Evolutionary conservation across 2,329 filamentous ascomycete species (phyloP), one percentile per base, ranked within the genome.

Genomic region (Venturia carpophila): DNA sequence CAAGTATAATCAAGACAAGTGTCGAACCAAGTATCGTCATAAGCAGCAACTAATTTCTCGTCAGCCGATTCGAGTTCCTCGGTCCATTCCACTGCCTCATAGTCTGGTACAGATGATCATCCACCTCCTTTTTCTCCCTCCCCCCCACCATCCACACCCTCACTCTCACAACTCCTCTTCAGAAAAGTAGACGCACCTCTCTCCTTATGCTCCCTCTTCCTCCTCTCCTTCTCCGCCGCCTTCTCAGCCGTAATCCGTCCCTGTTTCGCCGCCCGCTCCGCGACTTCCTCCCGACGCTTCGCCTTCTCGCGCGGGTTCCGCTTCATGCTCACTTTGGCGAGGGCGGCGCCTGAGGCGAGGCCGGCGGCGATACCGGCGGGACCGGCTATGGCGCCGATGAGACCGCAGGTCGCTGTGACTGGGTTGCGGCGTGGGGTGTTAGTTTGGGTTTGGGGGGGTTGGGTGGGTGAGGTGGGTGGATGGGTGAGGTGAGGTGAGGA

Each of bases 1-100:
- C 30, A 58, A 37, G 52, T 58, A 58, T 58, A 58, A 58, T 58
- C 52, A 10, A 58, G 30, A n/a, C 52, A 58, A 37, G 52, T 58
- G 15, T 37, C 52, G 52, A 58, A 58, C 52, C 52, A 58, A 1
- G 9, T 19, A 11, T 58, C 30, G 10, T 58, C 10, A n/a, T 58
- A 58, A 58, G 27, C 52, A 5, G 27, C 30, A 13, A 34, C 52
- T 58, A 58, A 37, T 27, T 19, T 24, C 27, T 58, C 11, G 52
- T 58, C 52, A 58, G 52, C 30, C 52, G 27, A 37, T 37, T 37
- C 30, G 52, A 58, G 13, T 58, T 58, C 27, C 9, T 37, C 52
- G 37, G n/a, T 19, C 27, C 52, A 7, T 58, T 58, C 52, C 52
- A 58, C 27, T 34, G 6, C 15, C 34, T 56, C 49, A 56, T 34